phyloP scores from a whole-genome alignment of 164 flowering plant genomes.

The Platanus orientalis region DNA sequence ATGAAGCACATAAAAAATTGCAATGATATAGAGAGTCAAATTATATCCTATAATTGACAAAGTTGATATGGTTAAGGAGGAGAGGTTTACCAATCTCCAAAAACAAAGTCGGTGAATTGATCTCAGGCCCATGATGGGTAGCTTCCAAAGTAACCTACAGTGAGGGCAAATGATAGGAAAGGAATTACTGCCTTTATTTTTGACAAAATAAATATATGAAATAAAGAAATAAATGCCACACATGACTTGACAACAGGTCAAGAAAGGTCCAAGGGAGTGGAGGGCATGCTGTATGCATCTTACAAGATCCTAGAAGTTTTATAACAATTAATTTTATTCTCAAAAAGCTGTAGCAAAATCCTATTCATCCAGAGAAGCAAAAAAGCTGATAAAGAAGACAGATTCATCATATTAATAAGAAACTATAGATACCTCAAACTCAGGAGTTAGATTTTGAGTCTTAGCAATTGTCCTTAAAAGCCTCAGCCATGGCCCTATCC shows the following conservation, averaged over 20 bases:
- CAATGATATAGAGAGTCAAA: too few species aligned
- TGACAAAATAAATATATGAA: neutral
- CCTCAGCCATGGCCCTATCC: conserved; percentile 72
- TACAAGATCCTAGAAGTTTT: too few species aligned
- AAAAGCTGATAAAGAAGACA: neutral
- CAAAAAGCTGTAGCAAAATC: too few species aligned
- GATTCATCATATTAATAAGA: neutral
- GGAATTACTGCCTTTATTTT: neutral
- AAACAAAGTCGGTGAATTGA: conserved; percentile 76
- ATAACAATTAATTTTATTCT: too few species aligned
- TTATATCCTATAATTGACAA: neutral
- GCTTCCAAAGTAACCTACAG: conserved; percentile 85
- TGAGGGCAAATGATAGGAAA: neutral
- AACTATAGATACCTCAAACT: conserved; percentile 54
- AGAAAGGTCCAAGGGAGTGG: neutral
- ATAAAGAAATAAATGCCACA: conserved; percentile 4
- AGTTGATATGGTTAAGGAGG: neutral
- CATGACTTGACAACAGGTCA: neutral
- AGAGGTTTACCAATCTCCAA: conserved; percentile 71
- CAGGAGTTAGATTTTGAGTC: conserved; percentile 51
- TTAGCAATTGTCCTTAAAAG: conserved; percentile 54
- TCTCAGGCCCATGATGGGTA: conserved; percentile 93
- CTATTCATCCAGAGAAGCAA: too few species aligned
- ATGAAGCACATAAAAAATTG: too few species aligned
- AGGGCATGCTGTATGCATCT: neutral